Base-by-base conservation (phyloP, 2,329 filamentous ascomycete species). In the Eurotiales sp. region DNA sequence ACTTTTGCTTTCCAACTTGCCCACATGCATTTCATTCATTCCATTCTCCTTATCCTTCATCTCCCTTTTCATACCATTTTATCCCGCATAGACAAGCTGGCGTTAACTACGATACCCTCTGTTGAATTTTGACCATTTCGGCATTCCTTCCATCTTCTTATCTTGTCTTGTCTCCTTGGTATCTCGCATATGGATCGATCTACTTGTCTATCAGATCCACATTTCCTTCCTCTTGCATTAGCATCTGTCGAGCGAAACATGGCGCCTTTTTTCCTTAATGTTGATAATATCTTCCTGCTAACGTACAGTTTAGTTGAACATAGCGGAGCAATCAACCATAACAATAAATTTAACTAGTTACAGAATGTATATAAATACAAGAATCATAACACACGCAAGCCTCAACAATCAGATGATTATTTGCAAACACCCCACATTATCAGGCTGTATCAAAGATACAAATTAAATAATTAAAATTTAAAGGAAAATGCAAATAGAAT, bases 221-320 rank as follows among this genome's bases (percentile, higher is more conserved):
- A 45, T n/a, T n/a, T n/a, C n/a, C n/a, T n/a, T n/a, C 43, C 21
- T 21, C 40, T n/a, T 43, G 40, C 40, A 43, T 45, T 45, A 19
- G 43, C 43, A 32, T 45, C 32, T 17, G 43, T 29, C 25, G 5
- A 27, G 25, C 25, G 25, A 27, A 27, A 27, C 25, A 6, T 27
- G 25, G 25, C 5, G 25, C 25, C 10, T 12, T 44, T 44, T 21
- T 30, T 44, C 10, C 8, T 19, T 44, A 23, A 15, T 42, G 17
- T 42, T n/a, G n/a, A n/a, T n/a, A n/a, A n/a, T n/a, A n/a, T n/a
- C n/a, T n/a, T n/a, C 32, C 32, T 36, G 32, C 29, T n/a, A n/a
- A n/a, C n/a, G n/a, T n/a, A n/a, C n/a, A n/a, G n/a, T n/a, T n/a
- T n/a, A n/a, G n/a, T n/a, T n/a, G n/a, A n/a, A n/a, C n/a, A n/a